Evolutionary conservation across 805 yeast species (phyloP).

Genomic region (Saccharomycopsis sp.): DNA sequence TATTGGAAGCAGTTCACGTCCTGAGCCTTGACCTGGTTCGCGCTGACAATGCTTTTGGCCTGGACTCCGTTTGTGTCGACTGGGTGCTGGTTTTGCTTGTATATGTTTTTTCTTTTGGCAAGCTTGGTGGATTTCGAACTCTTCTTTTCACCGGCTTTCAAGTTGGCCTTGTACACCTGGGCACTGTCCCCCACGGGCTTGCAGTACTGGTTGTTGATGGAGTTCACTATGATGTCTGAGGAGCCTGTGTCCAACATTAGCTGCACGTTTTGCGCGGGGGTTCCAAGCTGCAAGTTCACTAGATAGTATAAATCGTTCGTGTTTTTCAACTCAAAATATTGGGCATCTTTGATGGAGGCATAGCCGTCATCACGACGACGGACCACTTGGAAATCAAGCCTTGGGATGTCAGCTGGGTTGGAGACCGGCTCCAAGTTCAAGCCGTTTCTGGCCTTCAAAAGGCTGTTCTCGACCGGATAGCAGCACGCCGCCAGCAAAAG

Average conservation of each 20-base stretch:
- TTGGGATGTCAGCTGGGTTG: no score
- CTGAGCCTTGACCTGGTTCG: not conserved
- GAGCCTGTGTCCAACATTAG: conserved; percentile 71
- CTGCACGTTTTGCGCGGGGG: conserved; percentile 42
- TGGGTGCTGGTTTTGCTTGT: not conserved
- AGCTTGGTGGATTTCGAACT: not conserved
- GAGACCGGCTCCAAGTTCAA: no score
- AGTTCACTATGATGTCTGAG: conserved; percentile 58
- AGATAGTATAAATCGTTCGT: conserved; percentile 9
- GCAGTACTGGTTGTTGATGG: conserved; percentile 40
- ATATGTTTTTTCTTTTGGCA: conserved; percentile 12
- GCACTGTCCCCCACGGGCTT: conserved; percentile 16
- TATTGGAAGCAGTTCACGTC: conserved; percentile 28
- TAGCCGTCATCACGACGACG: not conserved
- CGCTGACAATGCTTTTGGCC: not conserved
- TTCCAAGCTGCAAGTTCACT: conserved; percentile 42
- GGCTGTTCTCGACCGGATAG: no score
- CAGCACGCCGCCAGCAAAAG: no score
- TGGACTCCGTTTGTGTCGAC: not conserved
- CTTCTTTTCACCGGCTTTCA: conserved; percentile 4
- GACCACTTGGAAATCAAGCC: not conserved
- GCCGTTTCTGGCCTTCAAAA: no score
- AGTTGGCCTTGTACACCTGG: not conserved
- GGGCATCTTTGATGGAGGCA: not conserved
- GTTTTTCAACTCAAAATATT: conserved; percentile 1